Conservation (phyloP, 169 alveolate species). For the Miamiensis avidus region DNA sequence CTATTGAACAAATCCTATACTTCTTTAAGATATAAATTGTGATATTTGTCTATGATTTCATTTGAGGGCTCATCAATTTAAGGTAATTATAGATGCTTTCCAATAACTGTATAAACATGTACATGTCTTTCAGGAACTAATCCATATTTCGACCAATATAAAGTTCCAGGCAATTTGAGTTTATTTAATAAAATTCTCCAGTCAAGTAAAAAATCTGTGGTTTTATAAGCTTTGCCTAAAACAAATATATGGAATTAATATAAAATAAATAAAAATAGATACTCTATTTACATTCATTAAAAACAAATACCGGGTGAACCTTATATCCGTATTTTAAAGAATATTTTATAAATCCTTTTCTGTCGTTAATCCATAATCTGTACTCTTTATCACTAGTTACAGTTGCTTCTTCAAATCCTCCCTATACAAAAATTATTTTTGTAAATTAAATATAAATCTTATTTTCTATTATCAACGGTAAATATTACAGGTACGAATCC, state of each 20-base stretch:
- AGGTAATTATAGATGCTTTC: not conserved
- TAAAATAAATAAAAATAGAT: no score
- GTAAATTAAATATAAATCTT: no score
- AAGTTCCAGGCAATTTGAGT: constrained; percentile 24
- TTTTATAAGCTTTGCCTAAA: not conserved
- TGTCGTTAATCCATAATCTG: constrained; percentile 30
- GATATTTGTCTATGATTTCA: not conserved
- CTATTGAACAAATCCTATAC: not conserved
- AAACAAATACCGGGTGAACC: constrained; percentile 36
- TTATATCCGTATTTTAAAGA: constrained; percentile 41
- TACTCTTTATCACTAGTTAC: constrained; percentile 23
- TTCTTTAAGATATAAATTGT: no score
- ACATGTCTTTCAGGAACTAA: not conserved
- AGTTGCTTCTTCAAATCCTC: constrained; percentile 50
- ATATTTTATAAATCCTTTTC: constrained; percentile 47
- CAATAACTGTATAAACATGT: not conserved
- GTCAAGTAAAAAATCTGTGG: constrained; percentile 6
- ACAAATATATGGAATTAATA: no score
- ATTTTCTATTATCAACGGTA: no score
- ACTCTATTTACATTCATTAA: constrained; percentile 20
- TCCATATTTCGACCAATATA: constrained; percentile 29
- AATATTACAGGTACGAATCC: not conserved
- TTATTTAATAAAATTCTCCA: constrained; percentile 37
- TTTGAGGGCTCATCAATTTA: not conserved
- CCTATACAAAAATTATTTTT: not conserved